Evolutionary conservation across 1,284 basidiomycete species (phyloP).

Genomic region (Sporisorium scitamineum): DNA sequence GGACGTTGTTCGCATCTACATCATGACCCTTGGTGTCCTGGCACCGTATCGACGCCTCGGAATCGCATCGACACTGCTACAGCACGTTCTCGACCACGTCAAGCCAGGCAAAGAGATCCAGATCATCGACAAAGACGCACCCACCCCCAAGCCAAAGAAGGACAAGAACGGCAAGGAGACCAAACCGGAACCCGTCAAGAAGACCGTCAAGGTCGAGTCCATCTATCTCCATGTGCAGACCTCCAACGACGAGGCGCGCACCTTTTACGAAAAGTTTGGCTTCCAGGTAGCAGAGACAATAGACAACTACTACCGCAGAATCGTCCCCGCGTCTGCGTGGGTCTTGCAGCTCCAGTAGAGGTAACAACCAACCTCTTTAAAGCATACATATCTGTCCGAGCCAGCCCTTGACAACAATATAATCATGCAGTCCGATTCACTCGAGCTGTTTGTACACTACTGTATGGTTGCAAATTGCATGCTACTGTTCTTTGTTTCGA

Average conservation of each 20-base stretch:
- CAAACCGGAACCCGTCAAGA: slow-evolving; percentile 40
- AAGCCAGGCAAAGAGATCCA: slow-evolving; percentile 57
- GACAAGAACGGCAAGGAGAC: slow-evolving; percentile 59
- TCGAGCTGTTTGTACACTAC: slow-evolving; percentile 7
- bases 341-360: slow-evolving; percentile 57
- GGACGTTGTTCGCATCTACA: slow-evolving; percentile 65
- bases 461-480: not conserved
- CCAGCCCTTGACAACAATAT: not conserved
- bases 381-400: not conserved
- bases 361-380: not conserved
- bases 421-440: not conserved
- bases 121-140: slow-evolving; percentile 34
- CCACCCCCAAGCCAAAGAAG: slow-evolving; percentile 31
- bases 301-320: slow-evolving; percentile 64
- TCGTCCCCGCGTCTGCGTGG: slow-evolving; percentile 69
- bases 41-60: slow-evolving; percentile 70
- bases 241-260: slow-evolving; percentile 66
- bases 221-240: slow-evolving; percentile 70
- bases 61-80: slow-evolving; percentile 67
- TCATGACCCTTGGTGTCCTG: slow-evolving; percentile 71
- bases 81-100: slow-evolving; percentile 66
- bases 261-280: slow-evolving; percentile 69
- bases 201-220: slow-evolving; percentile 52
- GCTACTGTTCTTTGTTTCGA: not conserved
- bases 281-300: slow-evolving; percentile 65